Evolutionary conservation across 768 basidiomycete genomes (phyloP).

Genomic region (Wakefieldia striispora): DNA sequence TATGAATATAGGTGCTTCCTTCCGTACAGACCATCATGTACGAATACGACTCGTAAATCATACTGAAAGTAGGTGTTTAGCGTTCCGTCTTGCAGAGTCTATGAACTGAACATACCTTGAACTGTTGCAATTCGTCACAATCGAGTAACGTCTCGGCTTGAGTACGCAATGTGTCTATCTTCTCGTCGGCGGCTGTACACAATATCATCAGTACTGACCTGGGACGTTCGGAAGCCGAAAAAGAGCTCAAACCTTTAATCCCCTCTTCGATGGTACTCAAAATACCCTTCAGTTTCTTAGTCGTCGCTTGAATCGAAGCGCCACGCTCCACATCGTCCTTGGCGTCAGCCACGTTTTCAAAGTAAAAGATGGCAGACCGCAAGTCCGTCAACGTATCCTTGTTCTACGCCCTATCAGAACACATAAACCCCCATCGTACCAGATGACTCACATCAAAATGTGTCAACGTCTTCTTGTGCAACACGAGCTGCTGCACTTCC

Average conservation of each 20-base stretch:
- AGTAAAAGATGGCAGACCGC: constrained; percentile 64
- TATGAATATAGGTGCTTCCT: constrained; percentile 79
- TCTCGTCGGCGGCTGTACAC: constrained; percentile 50
- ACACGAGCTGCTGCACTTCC: constrained; percentile 47
- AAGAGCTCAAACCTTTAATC: constrained; percentile 45
- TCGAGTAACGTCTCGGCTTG: constrained; percentile 51
- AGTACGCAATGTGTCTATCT: constrained; percentile 43
- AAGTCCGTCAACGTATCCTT: constrained; percentile 63
- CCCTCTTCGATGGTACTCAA: constrained; percentile 51
- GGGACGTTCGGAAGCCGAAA: neutral
- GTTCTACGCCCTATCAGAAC: constrained; percentile 39
- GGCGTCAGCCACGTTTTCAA: constrained; percentile 59
- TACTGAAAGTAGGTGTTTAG: too few relatives aligned
- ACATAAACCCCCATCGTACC: neutral
- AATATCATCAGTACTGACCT: neutral
- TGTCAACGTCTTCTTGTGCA: constrained; percentile 47
- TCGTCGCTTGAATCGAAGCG: constrained; percentile 40
- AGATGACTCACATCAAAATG: constrained; percentile 50
- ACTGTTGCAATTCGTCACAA: constrained; percentile 61
- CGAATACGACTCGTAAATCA: constrained; percentile 73
- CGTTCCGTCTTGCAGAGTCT: too few relatives aligned
- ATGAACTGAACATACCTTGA: constrained; percentile 48
- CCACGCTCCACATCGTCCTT: constrained; percentile 48
- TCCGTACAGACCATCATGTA: constrained; percentile 77
- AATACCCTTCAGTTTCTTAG: constrained; percentile 50